These are phyloP conservation scores for Saccharomycopsis sp. DNA, from an alignment of 805 yeast genomes.

Conservation along the genomic window DNA sequence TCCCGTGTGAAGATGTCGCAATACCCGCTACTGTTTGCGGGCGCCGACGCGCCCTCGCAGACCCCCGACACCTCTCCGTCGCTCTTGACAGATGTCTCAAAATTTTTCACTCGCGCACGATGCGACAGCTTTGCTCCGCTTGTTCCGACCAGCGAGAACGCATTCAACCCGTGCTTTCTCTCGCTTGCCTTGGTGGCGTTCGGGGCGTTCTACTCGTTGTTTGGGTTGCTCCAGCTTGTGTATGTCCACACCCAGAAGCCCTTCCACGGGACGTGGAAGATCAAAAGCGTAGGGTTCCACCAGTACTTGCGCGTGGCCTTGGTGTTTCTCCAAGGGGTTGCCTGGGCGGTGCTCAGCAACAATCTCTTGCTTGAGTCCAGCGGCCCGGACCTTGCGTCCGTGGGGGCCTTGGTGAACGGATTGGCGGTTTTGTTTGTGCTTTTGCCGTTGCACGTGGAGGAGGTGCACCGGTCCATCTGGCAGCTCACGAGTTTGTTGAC, in stretches of 20 bases:
- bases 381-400: not conserved
- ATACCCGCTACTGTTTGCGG: not conserved
- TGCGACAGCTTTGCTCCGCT: not conserved
- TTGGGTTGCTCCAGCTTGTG: constrained; percentile 12
- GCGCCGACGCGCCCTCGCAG: not conserved
- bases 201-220: constrained; percentile 3
- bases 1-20: not conserved
- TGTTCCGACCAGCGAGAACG: constrained; percentile 9
- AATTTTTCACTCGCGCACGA: not conserved
- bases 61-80: no score
- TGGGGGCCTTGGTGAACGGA: constrained; percentile 3
- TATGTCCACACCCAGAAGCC: constrained; percentile 4
- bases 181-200: not conserved
- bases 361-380: not conserved
- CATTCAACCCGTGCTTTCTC: constrained; percentile 19
- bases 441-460: constrained; percentile 18
- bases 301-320: constrained; percentile 10
- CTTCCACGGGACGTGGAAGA: constrained; percentile 5
- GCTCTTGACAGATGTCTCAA: not conserved
- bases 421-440: constrained; percentile 2
- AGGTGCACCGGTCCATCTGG: constrained; percentile 18
- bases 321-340: constrained; percentile 5
- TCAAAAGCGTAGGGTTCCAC: constrained; percentile 11
- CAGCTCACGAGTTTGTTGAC: constrained; percentile 10
- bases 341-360: constrained; percentile 2